A percentile compares a stretch with the other conserved stretches of the same genome.
phyloP scores from a whole-genome alignment of 192 early-diverging fungal species.

The Spizellomyces punctatus region DNA sequence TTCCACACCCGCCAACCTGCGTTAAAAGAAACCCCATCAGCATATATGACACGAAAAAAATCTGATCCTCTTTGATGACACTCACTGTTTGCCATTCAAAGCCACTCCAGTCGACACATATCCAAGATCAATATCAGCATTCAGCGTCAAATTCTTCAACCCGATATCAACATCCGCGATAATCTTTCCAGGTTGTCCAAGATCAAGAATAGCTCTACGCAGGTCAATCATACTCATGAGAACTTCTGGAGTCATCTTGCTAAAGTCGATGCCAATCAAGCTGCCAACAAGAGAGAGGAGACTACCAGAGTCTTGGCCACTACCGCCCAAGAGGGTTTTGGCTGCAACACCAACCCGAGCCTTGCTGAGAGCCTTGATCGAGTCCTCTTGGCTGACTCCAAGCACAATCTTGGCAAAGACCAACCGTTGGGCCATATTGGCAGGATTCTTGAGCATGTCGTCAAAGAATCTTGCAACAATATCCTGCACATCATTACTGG shows the following conservation, averaged over 20 bases:
- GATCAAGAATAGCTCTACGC: conserved; percentile 10
- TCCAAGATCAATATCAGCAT: conserved; percentile 26
- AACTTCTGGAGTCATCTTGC: conserved; percentile 8
- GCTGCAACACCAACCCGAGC: conserved; percentile 12
- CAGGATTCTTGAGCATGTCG: conserved; percentile 8
- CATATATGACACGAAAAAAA: background rate
- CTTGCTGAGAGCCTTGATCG: conserved; percentile 27
- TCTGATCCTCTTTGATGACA: background rate
- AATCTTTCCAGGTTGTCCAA: conserved; percentile 23
- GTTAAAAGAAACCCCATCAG: background rate
- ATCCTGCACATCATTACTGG: conserved; percentile 6
- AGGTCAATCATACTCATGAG: conserved; percentile 22
- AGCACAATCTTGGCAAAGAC: conserved; percentile 22
- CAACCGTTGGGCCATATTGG: conserved; percentile 15
- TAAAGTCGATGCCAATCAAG: conserved; percentile 17
- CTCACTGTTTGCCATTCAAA: conserved; percentile 1
- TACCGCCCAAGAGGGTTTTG: conserved; percentile 22
- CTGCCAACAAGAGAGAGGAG: conserved; percentile 1
- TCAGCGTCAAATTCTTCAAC: conserved; percentile 7
- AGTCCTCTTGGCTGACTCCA: conserved; percentile 25
- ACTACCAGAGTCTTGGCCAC: background rate
- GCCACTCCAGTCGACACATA: conserved; percentile 10
- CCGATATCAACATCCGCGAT: conserved; percentile 13
- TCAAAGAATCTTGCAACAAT: conserved; percentile 27
- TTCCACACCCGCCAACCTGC: background rate